phyloP scores from a whole-genome alignment of 257 asterid species.

The Galeopsis tetrahit region DNA sequence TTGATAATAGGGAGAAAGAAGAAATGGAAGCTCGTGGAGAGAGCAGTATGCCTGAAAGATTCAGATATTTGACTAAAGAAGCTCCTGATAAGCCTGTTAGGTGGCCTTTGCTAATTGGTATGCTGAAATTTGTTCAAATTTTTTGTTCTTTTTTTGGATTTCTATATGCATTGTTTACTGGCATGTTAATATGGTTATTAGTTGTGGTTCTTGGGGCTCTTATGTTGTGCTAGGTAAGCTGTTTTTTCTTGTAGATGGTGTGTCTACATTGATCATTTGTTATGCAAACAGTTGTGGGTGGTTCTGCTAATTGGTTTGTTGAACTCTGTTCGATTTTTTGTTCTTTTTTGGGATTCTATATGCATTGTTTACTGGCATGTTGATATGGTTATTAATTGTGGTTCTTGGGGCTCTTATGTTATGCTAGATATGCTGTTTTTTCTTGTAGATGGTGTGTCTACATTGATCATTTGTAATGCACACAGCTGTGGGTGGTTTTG shows the following conservation, averaged over 20 bases:
- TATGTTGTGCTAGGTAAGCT: conserved; percentile 6
- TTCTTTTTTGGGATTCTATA: background rate
- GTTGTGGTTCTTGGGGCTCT: conserved; percentile 11
- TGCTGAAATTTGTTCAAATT: background rate
- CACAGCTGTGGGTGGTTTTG: too few species aligned
- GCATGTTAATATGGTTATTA: background rate
- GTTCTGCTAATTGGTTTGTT: conserved; percentile 69
- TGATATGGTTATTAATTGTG: background rate
- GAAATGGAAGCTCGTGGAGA: conserved; percentile 64
- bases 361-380: background rate
- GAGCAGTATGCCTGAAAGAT: conserved; percentile 89
- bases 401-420: conserved; percentile 12
- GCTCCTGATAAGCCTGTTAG: conserved; percentile 76
- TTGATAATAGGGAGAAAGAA: conserved; percentile 36
- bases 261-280: too few species aligned
- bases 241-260: background rate
- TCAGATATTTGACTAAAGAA: conserved; percentile 75
- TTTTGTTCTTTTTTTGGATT: background rate
- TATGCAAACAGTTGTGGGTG: too few species aligned
- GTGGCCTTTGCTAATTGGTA: conserved; percentile 88
- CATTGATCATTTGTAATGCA: too few species aligned
- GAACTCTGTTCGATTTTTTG: background rate
- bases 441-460: background rate
- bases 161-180: conserved; percentile 1
- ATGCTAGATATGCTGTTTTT: conserved; percentile 6